phyloP scores from a whole-genome alignment of 805 yeast species.

The Saturnispora halmiae region DNA sequence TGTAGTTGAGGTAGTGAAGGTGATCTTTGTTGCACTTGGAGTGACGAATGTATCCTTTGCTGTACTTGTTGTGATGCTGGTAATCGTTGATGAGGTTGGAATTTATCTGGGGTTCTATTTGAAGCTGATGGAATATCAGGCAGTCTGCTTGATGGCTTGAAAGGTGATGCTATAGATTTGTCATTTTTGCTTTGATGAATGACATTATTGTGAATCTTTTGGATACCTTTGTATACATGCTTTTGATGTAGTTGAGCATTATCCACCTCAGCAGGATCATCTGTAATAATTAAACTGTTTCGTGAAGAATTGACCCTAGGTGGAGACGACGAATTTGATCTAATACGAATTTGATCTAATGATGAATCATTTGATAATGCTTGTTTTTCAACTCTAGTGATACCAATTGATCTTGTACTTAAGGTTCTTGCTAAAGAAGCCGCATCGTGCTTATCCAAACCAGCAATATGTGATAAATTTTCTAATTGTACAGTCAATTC shows the following conservation, averaged over 20 bases:
- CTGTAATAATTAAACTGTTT: conserved; percentile 13
- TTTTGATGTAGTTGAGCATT: conserved; percentile 2
- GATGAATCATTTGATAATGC: conserved; percentile 29
- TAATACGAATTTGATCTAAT: not conserved
- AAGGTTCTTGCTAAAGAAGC: conserved; percentile 73
- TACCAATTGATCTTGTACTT: conserved; percentile 59
- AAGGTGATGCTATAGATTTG: conserved; percentile 11
- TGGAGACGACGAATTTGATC: too few species aligned
- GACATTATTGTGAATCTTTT: conserved; percentile 12
- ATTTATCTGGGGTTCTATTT: not conserved
- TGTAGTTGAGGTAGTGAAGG: not conserved
- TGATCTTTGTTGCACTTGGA: not conserved
- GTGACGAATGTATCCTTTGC: not conserved
- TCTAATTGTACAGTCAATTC: conserved; percentile 71
- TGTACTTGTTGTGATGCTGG: conserved; percentile 13
- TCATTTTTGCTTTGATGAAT: conserved; percentile 8
- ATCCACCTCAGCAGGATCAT: conserved; percentile 9
- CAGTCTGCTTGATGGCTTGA: conserved; percentile 9
- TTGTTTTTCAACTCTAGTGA: conserved; percentile 40
- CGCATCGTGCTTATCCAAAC: conserved; percentile 72
- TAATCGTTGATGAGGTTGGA: not conserved
- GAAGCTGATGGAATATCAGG: not conserved
- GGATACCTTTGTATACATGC: conserved; percentile 15
- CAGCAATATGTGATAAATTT: conserved; percentile 65
- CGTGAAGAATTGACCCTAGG: too few species aligned